phyloP scores from a whole-genome alignment of 257 asterid species.

The Linderniella brevidens region DNA sequence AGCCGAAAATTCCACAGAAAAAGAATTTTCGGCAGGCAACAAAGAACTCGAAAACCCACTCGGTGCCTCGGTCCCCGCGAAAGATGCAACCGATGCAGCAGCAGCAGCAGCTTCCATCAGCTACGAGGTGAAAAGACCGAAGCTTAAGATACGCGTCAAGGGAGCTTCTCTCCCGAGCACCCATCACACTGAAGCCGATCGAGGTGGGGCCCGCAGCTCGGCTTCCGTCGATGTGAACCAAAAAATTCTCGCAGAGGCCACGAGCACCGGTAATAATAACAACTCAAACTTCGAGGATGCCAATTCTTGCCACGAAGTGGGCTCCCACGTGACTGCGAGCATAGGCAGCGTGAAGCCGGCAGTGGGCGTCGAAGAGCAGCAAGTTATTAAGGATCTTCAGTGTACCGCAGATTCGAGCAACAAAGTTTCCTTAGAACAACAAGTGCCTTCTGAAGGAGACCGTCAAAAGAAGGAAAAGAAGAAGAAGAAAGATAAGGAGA shows the following conservation, averaged over 20 bases:
- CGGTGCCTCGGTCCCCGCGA: conserved; percentile 17
- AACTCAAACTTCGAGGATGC: conserved; percentile 64
- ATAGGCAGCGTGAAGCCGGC: conserved; percentile 76
- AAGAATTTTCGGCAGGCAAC: conserved; percentile 3
- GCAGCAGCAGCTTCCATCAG: conserved; percentile 40
- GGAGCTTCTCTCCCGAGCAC: conserved; percentile 20
- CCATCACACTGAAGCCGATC: conserved; percentile 41
- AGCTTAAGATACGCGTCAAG: conserved; percentile 62
- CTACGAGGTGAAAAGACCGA: conserved; percentile 54
- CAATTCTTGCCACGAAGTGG: conserved; percentile 78
- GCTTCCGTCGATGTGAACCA: conserved; percentile 78
- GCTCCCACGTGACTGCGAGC: conserved; percentile 87
- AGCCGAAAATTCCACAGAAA: conserved; percentile 16
- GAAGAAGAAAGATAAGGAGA: conserved; percentile 32
- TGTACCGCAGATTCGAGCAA: conserved; percentile 95
- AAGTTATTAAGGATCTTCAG: conserved; percentile 63
- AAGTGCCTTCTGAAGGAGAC: conserved; percentile 17
- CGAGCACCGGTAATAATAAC: conserved; percentile 53
- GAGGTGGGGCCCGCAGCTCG: conserved; percentile 77
- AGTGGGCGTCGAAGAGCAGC: conserved; percentile 34
- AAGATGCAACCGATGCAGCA: conserved; percentile 25
- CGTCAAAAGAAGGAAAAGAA: conserved; percentile 19
- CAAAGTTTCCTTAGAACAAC: conserved; percentile 25
- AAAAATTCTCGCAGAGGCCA: conserved; percentile 29
- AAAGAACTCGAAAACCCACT: conserved; percentile 13